These are phyloP conservation scores for Rhazya stricta DNA, from an alignment of 257 asterid species.

Conservation along the genomic window DNA sequence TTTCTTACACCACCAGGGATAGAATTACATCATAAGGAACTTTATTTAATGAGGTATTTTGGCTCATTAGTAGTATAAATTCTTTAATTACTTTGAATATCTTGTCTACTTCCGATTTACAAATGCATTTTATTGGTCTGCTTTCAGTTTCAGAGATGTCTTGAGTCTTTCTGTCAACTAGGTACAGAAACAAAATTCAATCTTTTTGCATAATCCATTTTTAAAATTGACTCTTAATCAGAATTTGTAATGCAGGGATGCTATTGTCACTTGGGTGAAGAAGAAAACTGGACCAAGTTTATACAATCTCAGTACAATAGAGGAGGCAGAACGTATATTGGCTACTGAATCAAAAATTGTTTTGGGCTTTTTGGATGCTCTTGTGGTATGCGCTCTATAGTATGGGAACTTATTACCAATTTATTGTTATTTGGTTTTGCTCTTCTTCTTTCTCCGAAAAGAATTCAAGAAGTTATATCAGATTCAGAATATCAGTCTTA, in stretches of 20 bases:
- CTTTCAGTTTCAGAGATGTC: background rate
- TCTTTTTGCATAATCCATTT: background rate
- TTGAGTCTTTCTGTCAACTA: background rate
- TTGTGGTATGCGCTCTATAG: constrained; percentile 48
- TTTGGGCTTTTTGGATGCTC: constrained; percentile 66
- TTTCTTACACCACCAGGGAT: background rate
- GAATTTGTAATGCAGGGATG: constrained; percentile 50
- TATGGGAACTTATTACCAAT: background rate
- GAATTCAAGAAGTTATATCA: background rate
- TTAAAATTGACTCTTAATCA: background rate
- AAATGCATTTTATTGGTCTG: background rate
- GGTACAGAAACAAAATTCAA: too few relatives aligned
- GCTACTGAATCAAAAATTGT: constrained; percentile 55
- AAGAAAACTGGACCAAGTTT: constrained; percentile 85
- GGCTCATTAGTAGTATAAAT: background rate
- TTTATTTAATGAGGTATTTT: background rate
- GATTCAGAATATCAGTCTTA: background rate
- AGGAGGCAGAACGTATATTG: constrained; percentile 79
- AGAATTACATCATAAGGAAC: background rate
- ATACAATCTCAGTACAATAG: constrained; percentile 62
- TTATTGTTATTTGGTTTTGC: background rate
- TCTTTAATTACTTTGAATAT: background rate
- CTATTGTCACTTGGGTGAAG: constrained; percentile 80
- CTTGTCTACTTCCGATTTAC: background rate
- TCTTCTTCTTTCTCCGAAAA: background rate